Conservation (phyloP, 257 asterid genomes). For the Solanum ossicruentum region DNA sequence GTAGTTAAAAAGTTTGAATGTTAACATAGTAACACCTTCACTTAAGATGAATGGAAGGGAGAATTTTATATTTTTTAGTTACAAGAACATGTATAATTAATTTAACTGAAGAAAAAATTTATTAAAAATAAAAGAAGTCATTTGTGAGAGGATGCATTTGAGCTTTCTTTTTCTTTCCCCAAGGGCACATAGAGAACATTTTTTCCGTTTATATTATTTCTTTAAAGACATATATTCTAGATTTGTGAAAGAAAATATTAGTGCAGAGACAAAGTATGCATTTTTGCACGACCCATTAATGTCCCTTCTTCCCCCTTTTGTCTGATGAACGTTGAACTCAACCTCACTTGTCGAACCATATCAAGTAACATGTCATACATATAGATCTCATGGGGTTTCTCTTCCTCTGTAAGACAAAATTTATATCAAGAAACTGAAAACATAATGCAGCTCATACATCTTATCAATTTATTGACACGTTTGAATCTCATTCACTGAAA, state of each 20-base stretch:
- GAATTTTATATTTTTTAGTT: background rate
- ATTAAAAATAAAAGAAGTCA: background rate
- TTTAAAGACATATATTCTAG: constrained; percentile 39
- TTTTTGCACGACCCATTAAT: constrained; percentile 35
- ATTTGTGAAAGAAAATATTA: constrained; percentile 29
- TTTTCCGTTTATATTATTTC: constrained; percentile 23
- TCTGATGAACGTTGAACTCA: background rate
- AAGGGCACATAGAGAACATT: constrained; percentile 1
- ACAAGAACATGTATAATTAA: background rate
- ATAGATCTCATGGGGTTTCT: background rate
- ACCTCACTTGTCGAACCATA: background rate
- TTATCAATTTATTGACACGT: background rate
- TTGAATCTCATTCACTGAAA: background rate
- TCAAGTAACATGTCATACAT: background rate
- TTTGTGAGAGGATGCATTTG: background rate
- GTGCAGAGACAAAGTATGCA: background rate
- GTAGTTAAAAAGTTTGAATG: no score
- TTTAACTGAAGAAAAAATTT: background rate
- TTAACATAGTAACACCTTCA: no score
- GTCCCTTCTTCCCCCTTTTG: background rate
- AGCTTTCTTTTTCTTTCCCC: background rate
- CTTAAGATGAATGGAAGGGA: background rate
- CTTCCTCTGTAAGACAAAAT: background rate
- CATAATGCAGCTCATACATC: background rate
- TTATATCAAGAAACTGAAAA: background rate